Base-by-base conservation (phyloP, 1,284 basidiomycete genomes). In the Trametes polyzona region DNA sequence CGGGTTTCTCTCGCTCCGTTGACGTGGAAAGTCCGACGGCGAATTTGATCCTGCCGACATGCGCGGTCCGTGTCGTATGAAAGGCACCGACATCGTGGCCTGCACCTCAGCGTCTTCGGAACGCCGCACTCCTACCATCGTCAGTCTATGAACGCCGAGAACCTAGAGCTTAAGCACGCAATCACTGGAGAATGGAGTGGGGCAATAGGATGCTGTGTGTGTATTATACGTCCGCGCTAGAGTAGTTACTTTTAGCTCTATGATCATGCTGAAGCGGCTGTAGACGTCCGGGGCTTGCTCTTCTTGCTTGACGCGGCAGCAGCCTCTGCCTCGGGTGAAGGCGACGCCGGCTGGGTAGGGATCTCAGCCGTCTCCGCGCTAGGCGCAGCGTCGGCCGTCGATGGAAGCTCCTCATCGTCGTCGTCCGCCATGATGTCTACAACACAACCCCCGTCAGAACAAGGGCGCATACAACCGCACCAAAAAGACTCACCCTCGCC, bases 401-500 rank as follows among this genome's bases (percentile, higher is more conserved):
- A 41, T 21, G 57, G 46, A 16, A 24, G 48, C 23, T 60, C 57
- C 16, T 66, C 65, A 6, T 68, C 68, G 7, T 71, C 69, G 42
- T 71, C 70, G 43, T 71, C 70, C 39, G 61, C 58, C 66, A 69
- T 69, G 39, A 70, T 70, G 35, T 71, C 69, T 71, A 39, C 29
- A 40, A 10, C n/a, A 7, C 7, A n/a, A n/a, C 17, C 1, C 5
- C 29, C 17, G 26, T 52, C 33, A 44, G 24, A 7, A 33, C 30
- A 37, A 30, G 2, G 36, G 11, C 23, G 14, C 21, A 44, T 9
- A 19, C 44, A 7, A 5, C 16, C n/a, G 14, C 40, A 29, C 2
- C 16, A 10, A 30, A 11, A 9, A 16, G 7, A 73, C 83, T 55
- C 69, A 95, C 95, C 96, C 68, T 95, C 93, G 26, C 90, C 94